phyloP scores from a whole-genome alignment of 345 rosid genomes.

The Chamaenerion angustifolium region DNA sequence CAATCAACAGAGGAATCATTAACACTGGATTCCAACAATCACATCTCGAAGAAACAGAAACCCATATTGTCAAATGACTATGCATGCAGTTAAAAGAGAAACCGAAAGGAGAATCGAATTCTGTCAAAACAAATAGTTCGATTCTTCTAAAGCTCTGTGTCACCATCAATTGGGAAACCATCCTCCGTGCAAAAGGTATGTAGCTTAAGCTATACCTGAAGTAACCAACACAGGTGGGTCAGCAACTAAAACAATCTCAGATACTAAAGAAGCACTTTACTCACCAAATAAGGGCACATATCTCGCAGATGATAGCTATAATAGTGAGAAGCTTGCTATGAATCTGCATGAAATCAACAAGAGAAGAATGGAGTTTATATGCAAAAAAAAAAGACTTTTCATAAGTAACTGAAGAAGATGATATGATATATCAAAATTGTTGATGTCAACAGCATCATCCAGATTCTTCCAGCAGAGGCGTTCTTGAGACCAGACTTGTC shows the following conservation, averaged over 20 bases:
- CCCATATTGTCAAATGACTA: no score
- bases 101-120: no score
- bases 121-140: no score
- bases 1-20: no score
- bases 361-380: neutral
- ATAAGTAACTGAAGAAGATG: slow-evolving; percentile 1
- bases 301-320: slow-evolving; percentile 70
- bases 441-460: no score
- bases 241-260: neutral
- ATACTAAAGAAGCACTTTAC: slow-evolving; percentile 7
- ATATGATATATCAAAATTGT: no score
- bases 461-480: no score
- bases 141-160: slow-evolving; percentile 51
- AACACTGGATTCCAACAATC: no score
- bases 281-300: slow-evolving; percentile 78
- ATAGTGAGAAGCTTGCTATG: slow-evolving; percentile 67
- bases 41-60: no score
- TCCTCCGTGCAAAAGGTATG: slow-evolving; percentile 75
- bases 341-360: slow-evolving; percentile 36
- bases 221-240: neutral
- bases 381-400: neutral
- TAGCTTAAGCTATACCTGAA: slow-evolving; percentile 92
- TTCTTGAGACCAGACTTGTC: no score
- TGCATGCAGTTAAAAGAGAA: no score
- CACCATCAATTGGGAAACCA: slow-evolving; percentile 71